Evolutionary conservation across 192 early-diverging fungal genomes (phyloP).

Genomic region (Umbelopsis vinacea): DNA sequence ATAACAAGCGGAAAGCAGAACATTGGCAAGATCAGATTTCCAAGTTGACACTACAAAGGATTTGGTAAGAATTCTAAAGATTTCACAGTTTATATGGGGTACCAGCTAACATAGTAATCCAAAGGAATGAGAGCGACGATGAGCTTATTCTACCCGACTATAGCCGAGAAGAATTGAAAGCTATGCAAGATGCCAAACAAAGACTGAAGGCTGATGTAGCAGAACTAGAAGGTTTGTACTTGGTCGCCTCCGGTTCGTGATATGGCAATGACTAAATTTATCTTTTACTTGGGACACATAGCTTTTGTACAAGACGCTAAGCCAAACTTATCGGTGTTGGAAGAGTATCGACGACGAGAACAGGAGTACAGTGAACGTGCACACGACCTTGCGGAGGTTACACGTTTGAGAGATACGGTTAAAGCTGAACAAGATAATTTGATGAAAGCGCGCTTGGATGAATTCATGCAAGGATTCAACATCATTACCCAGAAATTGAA

Average conservation of each 20-base stretch:
- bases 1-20: slow-evolving; percentile 61
- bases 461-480: slow-evolving; percentile 97
- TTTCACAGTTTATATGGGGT: neutral
- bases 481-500: slow-evolving; percentile 93
- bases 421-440: slow-evolving; percentile 78
- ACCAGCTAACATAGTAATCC: slow-evolving; percentile 19
- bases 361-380: slow-evolving; percentile 73
- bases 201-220: slow-evolving; percentile 72
- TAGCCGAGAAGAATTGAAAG: slow-evolving; percentile 64
- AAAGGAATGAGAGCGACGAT: slow-evolving; percentile 47
- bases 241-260: neutral
- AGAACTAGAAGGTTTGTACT: slow-evolving; percentile 61
- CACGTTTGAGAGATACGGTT: slow-evolving; percentile 70
- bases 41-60: slow-evolving; percentile 59
- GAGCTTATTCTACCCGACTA: slow-evolving; percentile 57
- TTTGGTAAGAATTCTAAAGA: slow-evolving; percentile 34
- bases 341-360: slow-evolving; percentile 84
- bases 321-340: slow-evolving; percentile 87
- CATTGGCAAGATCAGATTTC: slow-evolving; percentile 54
- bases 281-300: slow-evolving; percentile 6
- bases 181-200: slow-evolving; percentile 59
- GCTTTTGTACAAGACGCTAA: slow-evolving; percentile 51
- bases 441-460: slow-evolving; percentile 77
- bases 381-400: slow-evolving; percentile 77
- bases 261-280: neutral